phyloP scores from a whole-genome alignment of 208 protist genomes.

The Leptomonas pyrrhocoris region DNA sequence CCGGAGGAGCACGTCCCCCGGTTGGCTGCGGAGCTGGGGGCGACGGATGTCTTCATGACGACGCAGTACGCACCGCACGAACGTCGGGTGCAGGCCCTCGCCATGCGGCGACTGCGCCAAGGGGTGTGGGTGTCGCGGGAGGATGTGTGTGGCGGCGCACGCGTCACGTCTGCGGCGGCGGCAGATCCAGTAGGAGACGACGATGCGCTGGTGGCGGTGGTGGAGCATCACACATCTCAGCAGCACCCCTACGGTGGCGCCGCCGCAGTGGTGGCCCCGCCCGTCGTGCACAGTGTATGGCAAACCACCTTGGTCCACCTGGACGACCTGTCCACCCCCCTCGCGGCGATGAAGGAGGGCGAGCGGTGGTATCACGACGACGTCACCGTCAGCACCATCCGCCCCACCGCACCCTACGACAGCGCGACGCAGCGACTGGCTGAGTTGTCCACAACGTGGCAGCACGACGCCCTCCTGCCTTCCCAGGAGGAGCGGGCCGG shows the following conservation, averaged over 20 bases:
- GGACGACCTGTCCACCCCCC: constrained; percentile 83
- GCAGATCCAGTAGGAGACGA: constrained; percentile 4
- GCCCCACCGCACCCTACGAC: constrained; percentile 80
- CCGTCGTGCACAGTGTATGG: constrained; percentile 79
- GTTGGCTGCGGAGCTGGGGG: constrained; percentile 73
- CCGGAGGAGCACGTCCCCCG: constrained; percentile 88
- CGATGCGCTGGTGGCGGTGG: constrained; percentile 34
- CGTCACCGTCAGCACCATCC: constrained; percentile 73
- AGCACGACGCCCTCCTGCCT: constrained; percentile 41
- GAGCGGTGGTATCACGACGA: constrained; percentile 92
- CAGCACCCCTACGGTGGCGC: constrained; percentile 12
- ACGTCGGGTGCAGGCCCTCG: constrained; percentile 66
- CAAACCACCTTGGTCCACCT: constrained; percentile 90
- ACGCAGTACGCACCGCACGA: constrained; percentile 91
- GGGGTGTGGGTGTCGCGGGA: constrained; percentile 49
- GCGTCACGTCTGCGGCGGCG: not conserved
- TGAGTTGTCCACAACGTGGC: constrained; percentile 31
- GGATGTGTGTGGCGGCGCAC: constrained; percentile 17
- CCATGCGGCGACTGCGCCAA: constrained; percentile 34
- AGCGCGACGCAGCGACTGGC: constrained; percentile 36
- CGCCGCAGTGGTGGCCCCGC: constrained; percentile 4
- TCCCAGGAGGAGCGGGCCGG: constrained; percentile 39
- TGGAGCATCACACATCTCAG: constrained; percentile 27
- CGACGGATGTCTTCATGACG: constrained; percentile 78
- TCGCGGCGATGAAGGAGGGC: constrained; percentile 78